Evolutionary conservation across 2,329 filamentous ascomycete genomes (phyloP).

Genomic region (Aphanocladium album): DNA sequence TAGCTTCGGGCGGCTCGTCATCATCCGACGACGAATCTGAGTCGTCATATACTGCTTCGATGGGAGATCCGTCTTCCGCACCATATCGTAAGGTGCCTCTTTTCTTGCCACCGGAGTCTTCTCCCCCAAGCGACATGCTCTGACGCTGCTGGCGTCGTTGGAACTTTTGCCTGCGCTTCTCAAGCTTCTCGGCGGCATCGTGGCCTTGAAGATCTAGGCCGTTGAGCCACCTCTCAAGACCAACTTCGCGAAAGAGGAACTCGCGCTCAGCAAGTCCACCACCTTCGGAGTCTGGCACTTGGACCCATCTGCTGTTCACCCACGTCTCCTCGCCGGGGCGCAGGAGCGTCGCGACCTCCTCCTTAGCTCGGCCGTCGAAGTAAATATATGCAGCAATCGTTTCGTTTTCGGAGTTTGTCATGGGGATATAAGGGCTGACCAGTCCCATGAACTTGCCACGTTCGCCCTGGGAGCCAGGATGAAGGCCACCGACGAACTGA

Average conservation of each 20-base stretch:
- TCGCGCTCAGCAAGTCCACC: slow-evolving; percentile 93
- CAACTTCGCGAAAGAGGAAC: slow-evolving; percentile 95
- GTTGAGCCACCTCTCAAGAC: slow-evolving; percentile 92
- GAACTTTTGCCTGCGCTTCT: slow-evolving; percentile 79
- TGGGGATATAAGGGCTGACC: slow-evolving; percentile 83
- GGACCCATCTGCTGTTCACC: slow-evolving; percentile 98
- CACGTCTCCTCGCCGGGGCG: slow-evolving; percentile 94
- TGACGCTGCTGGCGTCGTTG: slow-evolving; percentile 63
- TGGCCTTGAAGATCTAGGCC: slow-evolving; percentile 92
- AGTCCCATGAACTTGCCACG: slow-evolving; percentile 44
- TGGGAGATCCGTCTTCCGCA: slow-evolving; percentile 65
- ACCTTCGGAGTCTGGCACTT: slow-evolving; percentile 83
- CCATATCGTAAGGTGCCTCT: slow-evolving; percentile 72
- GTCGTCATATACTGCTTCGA: slow-evolving; percentile 63
- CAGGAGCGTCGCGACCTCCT: slow-evolving; percentile 92
- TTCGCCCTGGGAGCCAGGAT: slow-evolving; percentile 46
- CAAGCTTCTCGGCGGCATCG: slow-evolving; percentile 82
- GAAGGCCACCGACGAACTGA: slow-evolving; percentile 69
- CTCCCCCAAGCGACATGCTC: slow-evolving; percentile 40
- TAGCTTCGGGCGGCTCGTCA: slow-evolving; percentile 87
- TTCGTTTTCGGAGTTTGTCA: slow-evolving; percentile 90
- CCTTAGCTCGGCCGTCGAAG: slow-evolving; percentile 91
- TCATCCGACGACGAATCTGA: slow-evolving; percentile 72
- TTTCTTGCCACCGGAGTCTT: slow-evolving; percentile 19
- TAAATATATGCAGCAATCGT: slow-evolving; percentile 99